phyloP scores from a whole-genome alignment of 2,329 filamentous ascomycete genomes.

The Teratosphaeria epicoccoides region DNA sequence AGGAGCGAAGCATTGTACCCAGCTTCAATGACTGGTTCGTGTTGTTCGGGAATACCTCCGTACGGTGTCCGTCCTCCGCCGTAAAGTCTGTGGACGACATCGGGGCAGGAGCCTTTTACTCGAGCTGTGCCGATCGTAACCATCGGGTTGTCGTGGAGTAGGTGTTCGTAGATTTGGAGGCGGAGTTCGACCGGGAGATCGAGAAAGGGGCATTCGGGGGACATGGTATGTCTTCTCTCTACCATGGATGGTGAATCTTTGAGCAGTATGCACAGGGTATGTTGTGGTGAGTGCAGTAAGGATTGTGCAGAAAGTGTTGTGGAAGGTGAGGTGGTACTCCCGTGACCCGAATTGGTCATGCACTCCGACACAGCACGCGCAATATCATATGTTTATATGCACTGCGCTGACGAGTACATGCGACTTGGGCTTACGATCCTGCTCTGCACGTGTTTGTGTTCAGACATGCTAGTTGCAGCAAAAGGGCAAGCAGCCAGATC shows the following conservation, averaged over 20 bases:
- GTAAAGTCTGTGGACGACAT: conserved; percentile 23
- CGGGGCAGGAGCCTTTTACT: conserved; percentile 21
- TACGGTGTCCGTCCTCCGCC: conserved; percentile 16
- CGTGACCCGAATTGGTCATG: no score
- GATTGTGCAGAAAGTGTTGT: not conserved
- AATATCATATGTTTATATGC: no score
- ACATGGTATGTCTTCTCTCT: not conserved
- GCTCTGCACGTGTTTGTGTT: no score
- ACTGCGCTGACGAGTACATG: no score
- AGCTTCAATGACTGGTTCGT: conserved; percentile 26
- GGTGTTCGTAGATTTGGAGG: conserved; percentile 32
- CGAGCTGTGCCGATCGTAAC: conserved; percentile 32
- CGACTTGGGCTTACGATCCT: no score
- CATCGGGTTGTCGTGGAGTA: conserved; percentile 25
- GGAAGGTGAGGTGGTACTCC: not conserved
- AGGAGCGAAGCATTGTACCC: conserved; percentile 27
- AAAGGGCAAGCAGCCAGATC: no score
- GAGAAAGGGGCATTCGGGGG: conserved; percentile 14
- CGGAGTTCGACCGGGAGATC: conserved; percentile 31
- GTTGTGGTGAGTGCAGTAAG: not conserved
- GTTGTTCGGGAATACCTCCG: conserved; percentile 28
- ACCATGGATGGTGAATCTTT: not conserved
- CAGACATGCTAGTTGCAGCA: no score
- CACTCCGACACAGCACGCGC: no score
- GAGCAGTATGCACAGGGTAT: not conserved